These are phyloP conservation scores for Paraconiothyrium brasiliense DNA, from an alignment of 2,329 filamentous ascomycete species.

Conservation along the genomic window DNA sequence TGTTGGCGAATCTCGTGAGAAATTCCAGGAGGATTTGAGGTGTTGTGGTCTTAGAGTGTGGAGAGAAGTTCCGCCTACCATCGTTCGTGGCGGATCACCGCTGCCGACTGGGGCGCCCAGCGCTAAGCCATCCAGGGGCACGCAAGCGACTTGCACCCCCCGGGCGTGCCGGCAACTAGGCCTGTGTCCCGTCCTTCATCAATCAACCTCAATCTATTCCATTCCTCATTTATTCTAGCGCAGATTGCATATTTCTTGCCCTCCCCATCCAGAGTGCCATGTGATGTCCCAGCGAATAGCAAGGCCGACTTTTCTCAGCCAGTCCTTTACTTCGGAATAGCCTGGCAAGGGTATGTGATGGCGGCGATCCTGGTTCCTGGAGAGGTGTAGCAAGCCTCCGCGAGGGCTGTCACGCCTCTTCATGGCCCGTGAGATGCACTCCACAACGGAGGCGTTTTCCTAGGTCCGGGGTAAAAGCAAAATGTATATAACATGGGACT, in stretches of 20 bases:
- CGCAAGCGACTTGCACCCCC: constrained; percentile 25
- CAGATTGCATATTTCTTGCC: constrained; percentile 40
- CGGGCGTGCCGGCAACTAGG: constrained; percentile 20
- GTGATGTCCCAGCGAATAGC: constrained; percentile 36
- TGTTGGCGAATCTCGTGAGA: not conserved
- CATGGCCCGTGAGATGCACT: constrained; percentile 23
- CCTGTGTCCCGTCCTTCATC: constrained; percentile 44
- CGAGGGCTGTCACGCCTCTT: constrained; percentile 30
- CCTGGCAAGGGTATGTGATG: constrained; percentile 24
- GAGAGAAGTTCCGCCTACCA: constrained; percentile 16
- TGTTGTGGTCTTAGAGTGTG: constrained; percentile 6
- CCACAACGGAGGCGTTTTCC: constrained; percentile 8
- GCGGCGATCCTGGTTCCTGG: constrained; percentile 39
- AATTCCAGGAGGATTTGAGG: constrained; percentile 13
- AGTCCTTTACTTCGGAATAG: constrained; percentile 29
- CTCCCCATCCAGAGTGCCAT: constrained; percentile 36
- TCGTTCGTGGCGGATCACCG: constrained; percentile 4
- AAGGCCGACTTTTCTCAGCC: constrained; percentile 36
- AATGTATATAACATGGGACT: constrained; percentile 40
- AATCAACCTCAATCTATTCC: constrained; percentile 50
- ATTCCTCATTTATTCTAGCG: constrained; percentile 34
- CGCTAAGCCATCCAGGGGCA: constrained; percentile 27
- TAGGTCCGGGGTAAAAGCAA: constrained; percentile 33
- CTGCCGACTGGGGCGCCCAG: not conserved
- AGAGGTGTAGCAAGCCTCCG: constrained; percentile 31